Percentiles rank a stretch among this genome's conserved stretches.
Conservation (phyloP, 257 asterid genomes). For the Nicotiana sylvestris region DNA sequence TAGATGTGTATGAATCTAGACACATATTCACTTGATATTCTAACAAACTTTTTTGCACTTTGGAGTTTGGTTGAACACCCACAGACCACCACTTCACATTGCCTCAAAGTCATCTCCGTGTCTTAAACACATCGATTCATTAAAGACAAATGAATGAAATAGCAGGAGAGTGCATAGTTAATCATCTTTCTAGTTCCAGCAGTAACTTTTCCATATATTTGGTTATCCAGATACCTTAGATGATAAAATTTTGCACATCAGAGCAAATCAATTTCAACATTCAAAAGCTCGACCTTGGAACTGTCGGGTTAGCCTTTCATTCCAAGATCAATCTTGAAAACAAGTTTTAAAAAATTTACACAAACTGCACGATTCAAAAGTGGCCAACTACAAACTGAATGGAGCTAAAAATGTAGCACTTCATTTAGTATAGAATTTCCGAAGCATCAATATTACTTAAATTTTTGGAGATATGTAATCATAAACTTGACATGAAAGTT, state of each 20-base stretch:
- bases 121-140: background rate
- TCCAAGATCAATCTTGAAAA: background rate
- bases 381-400: background rate
- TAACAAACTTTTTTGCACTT: background rate
- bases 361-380: background rate
- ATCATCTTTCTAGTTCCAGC: background rate
- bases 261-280: background rate
- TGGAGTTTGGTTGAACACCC: background rate
- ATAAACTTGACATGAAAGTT: conserved; percentile 1
- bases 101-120: background rate
- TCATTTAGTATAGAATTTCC: background rate
- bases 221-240: background rate
- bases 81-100: background rate
- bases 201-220: background rate
- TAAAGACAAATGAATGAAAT: background rate
- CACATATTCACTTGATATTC: too few relatives aligned
- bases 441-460: background rate
- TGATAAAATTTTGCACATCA: background rate
- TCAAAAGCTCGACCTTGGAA: background rate
- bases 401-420: background rate
- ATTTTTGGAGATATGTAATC: background rate
- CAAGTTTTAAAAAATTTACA: background rate
- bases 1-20: too few relatives aligned
- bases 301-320: background rate
- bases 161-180: background rate